Percentiles rank a stretch among this genome's conserved stretches.
phyloP scores from a whole-genome alignment of 1,284 basidiomycete genomes.

The Ganoderma meredithae region DNA sequence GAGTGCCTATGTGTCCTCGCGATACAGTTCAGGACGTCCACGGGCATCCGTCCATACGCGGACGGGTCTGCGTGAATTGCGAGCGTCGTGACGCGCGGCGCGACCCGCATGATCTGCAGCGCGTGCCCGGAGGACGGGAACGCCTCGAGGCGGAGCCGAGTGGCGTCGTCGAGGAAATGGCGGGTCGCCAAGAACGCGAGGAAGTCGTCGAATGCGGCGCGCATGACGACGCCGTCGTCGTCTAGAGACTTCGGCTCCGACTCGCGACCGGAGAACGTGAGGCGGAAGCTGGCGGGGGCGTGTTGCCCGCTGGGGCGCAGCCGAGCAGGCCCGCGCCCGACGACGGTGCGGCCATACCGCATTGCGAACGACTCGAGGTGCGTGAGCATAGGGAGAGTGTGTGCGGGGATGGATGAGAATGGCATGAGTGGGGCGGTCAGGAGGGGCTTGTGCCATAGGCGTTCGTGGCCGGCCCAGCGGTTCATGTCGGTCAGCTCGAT shows the following conservation, averaged over 20 bases:
- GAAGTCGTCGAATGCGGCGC: neutral
- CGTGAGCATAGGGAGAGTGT: neutral
- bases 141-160: neutral
- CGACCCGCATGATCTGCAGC: neutral
- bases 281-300: neutral
- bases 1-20: neutral
- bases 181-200: neutral
- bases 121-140: neutral
- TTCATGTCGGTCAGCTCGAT: conserved; percentile 4
- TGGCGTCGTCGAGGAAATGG: neutral
- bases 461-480: conserved; percentile 3
- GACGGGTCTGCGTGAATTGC: neutral
- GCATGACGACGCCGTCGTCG: neutral
- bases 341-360: neutral
- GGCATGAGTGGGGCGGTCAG: neutral
- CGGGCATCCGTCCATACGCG: neutral
- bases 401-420: neutral
- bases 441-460: neutral
- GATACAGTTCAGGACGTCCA: neutral
- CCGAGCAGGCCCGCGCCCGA: neutral
- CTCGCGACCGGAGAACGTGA: neutral
- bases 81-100: neutral
- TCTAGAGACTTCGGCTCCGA: neutral
- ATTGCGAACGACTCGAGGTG: neutral
- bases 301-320: neutral